Base-by-base conservation (phyloP, 2,329 filamentous ascomycete species). In the Xylariales sp. region DNA sequence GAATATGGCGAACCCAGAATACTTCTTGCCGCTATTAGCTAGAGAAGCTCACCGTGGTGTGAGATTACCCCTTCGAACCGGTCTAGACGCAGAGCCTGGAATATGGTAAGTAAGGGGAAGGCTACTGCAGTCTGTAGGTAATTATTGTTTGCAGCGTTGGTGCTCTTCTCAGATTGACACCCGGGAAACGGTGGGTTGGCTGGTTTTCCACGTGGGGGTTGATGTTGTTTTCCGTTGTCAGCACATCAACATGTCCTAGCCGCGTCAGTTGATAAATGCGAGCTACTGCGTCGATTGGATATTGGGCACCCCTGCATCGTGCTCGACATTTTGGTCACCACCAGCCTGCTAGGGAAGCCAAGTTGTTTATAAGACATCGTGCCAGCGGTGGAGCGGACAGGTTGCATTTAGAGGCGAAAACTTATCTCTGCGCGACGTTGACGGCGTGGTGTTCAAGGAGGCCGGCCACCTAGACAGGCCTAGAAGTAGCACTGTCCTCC, bases 281-380 rank as follows among this genome's bases (percentile, higher is more conserved):
- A 52, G 34, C 18, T 12, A 28, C 30, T 43, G 14, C 30, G 45
- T 39, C 52, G 18, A 52, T 62, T 52, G 23, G 48, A 62, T 36
- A 52, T 66, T 54, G 64, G 64, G 64, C 64, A 66, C 16, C 58
- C 46, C 23, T 66, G 64, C 64, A 66, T 62, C 46, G 7, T 43
- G 18, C 18, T 34, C 18, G 18, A 28, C 18, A 16, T 53, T 14
- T n/a, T 32, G 23, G n/a, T 23, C 18, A 5, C 30, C 30, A 32
- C 34, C n/a, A 61, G 36, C 56, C 39, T 18, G 14, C 34, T 10
- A n/a, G 14, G 30, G 14, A 10, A 8, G 9, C 10, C 16, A 62
- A 48, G 34, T 9, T 39, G 36, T 50, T n/a, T 54, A 28, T 56
- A n/a, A 23, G 30, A 49, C 55, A 30, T 45, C 23, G 14, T 32